These are phyloP conservation scores for Mycena capillaripes DNA, from an alignment of 768 basidiomycete genomes.

Conservation along the genomic window DNA sequence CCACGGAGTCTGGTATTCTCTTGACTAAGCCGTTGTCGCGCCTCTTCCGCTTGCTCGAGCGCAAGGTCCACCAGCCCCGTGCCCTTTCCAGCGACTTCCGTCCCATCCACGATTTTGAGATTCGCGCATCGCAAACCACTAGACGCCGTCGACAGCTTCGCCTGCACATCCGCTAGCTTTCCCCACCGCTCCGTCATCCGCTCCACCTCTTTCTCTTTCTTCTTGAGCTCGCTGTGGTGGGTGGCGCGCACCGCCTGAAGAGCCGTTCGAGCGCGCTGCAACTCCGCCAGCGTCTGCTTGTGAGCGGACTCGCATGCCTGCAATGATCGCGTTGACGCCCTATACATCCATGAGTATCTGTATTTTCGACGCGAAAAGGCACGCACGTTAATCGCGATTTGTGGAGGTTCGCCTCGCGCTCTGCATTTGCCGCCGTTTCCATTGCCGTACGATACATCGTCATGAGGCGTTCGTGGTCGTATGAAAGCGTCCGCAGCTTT, in stretches of 20 bases:
- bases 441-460: constrained; percentile 72
- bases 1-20: constrained; percentile 76
- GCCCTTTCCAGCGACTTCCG: constrained; percentile 62
- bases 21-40: constrained; percentile 69
- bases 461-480: constrained; percentile 83
- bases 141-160: constrained; percentile 63
- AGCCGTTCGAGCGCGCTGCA: constrained; percentile 78
- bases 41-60: constrained; percentile 80
- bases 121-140: constrained; percentile 72
- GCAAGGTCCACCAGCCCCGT: constrained; percentile 74
- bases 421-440: constrained; percentile 78
- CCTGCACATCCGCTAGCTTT: constrained; percentile 77
- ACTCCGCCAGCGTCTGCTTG: constrained; percentile 77
- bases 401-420: constrained; percentile 81
- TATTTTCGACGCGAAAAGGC: not conserved
- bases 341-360: constrained; percentile 39
- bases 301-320: constrained; percentile 74
- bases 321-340: constrained; percentile 66
- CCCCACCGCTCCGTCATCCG: constrained; percentile 81
- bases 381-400: constrained; percentile 82
- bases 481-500: constrained; percentile 81
- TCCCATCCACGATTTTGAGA: constrained; percentile 59
- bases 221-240: constrained; percentile 81
- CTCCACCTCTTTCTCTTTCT: constrained; percentile 86
- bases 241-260: constrained; percentile 79